These are phyloP conservation scores for Populus hybrid DNA, from an alignment of 441 rosid species.

Conservation along the genomic window DNA sequence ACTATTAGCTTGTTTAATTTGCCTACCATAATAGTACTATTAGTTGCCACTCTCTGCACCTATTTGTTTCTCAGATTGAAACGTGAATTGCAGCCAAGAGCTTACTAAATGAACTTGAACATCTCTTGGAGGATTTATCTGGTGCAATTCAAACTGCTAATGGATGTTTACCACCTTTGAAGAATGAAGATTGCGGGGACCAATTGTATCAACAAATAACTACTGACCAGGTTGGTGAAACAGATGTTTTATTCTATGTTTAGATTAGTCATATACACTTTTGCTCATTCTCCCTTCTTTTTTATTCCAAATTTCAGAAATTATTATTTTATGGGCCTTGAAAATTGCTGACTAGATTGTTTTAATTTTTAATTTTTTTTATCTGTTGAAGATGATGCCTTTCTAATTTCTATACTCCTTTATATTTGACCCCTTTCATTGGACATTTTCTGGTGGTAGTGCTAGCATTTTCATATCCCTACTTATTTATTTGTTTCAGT, in stretches of 20 bases:
- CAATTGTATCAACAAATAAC: constrained; percentile 28
- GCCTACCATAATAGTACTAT: not conserved
- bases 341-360: not conserved
- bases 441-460: not conserved
- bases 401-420: not conserved
- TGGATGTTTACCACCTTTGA: constrained; percentile 23
- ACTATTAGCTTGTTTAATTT: not conserved
- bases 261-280: not conserved
- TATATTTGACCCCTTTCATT: not conserved
- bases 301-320: not conserved
- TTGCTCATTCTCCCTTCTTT: not conserved
- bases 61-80: not conserved
- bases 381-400: not conserved
- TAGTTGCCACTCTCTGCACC: not conserved
- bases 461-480: not conserved
- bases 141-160: constrained; percentile 34
- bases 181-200: constrained; percentile 27
- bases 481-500: not conserved
- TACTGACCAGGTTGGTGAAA: constrained; percentile 34
- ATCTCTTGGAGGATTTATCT: constrained; percentile 45
- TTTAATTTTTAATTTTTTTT: not conserved
- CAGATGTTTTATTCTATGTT: not conserved
- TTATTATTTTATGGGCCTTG: not conserved
- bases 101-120: constrained; percentile 49
- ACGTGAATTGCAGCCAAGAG: constrained; percentile 46